Percentiles rank a stretch among this genome's conserved stretches.
Conservation (phyloP, 768 basidiomycete genomes). For the Melanogaster broomeanus region DNA sequence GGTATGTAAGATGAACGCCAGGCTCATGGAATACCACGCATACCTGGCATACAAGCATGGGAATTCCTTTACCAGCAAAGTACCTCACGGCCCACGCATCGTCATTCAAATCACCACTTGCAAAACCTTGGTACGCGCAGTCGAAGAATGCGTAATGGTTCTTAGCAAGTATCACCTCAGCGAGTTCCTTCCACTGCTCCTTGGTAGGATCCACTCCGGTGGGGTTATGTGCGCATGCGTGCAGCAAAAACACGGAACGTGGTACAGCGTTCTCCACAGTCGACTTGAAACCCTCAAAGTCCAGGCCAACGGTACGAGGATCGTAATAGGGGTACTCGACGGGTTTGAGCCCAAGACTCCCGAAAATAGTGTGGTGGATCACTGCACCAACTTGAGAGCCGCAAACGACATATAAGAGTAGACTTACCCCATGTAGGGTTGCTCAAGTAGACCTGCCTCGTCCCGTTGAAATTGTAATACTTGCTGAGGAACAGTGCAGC, state of each 20-base stretch:
- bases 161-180: conserved; percentile 67
- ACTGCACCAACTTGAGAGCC: conserved; percentile 40
- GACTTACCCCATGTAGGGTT: conserved; percentile 92
- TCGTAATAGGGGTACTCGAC: conserved; percentile 94
- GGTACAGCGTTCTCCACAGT: conserved; percentile 64
- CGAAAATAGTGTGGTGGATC: conserved; percentile 90
- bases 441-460: conserved; percentile 78
- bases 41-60: conserved; percentile 88
- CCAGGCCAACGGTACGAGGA: conserved; percentile 84
- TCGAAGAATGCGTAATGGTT: conserved; percentile 92
- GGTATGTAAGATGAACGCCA: conserved; percentile 9
- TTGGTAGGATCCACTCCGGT: conserved; percentile 92
- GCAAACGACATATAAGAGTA: conserved; percentile 1
- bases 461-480: conserved; percentile 73
- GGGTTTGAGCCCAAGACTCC: conserved; percentile 86
- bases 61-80: conserved; percentile 75
- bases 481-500: conserved; percentile 82
- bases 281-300: conserved; percentile 67
- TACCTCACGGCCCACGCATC: conserved; percentile 92
- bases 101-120: conserved; percentile 86
- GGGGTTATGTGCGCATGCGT: conserved; percentile 96
- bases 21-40: not conserved
- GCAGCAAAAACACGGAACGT: conserved; percentile 85
- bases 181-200: conserved; percentile 84
- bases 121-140: conserved; percentile 97